phyloP scores from a whole-genome alignment of 495 filamentous ascomycete genomes.

The Penicillium manginii region DNA sequence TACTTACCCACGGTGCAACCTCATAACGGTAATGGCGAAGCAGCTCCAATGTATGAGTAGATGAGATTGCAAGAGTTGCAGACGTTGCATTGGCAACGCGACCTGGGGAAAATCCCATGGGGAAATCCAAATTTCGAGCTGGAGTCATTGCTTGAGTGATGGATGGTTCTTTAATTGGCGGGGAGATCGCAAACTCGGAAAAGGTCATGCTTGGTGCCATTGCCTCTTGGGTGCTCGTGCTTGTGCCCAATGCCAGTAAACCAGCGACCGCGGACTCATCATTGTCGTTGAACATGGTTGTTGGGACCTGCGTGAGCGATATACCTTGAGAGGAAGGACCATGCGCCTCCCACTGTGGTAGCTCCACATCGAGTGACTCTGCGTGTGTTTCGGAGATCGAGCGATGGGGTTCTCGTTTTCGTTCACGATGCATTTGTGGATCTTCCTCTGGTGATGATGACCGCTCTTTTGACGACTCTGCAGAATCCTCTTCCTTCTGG shows the following conservation, averaged over 20 bases:
- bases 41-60: constrained; percentile 28
- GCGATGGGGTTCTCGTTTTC: not conserved
- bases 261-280: constrained; percentile 40
- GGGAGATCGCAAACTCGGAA: constrained; percentile 18
- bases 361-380: constrained; percentile 5
- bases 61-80: constrained; percentile 2
- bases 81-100: not conserved
- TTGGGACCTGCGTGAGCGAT: not conserved
- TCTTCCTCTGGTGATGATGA: constrained; percentile 1
- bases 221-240: constrained; percentile 14
- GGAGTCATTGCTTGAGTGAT: constrained; percentile 4
- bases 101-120: not conserved
- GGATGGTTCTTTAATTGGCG: not conserved
- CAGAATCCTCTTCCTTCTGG: constrained; percentile 1
- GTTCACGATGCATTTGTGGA: not conserved
- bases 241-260: constrained; percentile 37
- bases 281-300: constrained; percentile 25
- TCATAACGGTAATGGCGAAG: constrained; percentile 41
- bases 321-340: not conserved
- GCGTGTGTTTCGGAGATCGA: not conserved
- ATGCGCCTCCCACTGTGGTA: constrained; percentile 6
- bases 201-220: constrained; percentile 9
- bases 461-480: not conserved
- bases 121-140: not conserved
- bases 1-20: constrained; percentile 40